These are phyloP conservation scores for Solanum rostratum DNA, from an alignment of 257 asterid species.

Conservation along the genomic window DNA sequence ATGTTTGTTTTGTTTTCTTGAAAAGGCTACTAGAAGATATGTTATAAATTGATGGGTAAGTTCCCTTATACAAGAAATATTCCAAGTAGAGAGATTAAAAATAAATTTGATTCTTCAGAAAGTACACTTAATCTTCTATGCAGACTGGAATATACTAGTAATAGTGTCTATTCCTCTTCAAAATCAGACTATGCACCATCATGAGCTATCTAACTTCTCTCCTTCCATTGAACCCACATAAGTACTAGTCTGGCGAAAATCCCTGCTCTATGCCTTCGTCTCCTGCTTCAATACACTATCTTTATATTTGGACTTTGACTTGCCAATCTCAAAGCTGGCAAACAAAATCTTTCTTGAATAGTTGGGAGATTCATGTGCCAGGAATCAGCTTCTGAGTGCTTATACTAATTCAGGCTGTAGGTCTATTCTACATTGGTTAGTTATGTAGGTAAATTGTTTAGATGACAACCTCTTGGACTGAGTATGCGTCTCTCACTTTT, in stretches of 20 bases:
- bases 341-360: neutral
- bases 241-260: neutral
- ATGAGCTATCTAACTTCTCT: neutral
- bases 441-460: neutral
- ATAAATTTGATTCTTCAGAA: neutral
- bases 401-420: neutral
- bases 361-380: neutral
- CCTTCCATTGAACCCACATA: neutral
- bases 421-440: neutral
- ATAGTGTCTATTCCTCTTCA: neutral
- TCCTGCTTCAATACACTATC: neutral
- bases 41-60: neutral
- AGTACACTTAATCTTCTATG: neutral
- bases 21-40: neutral
- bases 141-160: neutral
- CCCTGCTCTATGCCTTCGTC: neutral
- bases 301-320: neutral
- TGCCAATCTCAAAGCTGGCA: neutral
- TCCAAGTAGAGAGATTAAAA: neutral
- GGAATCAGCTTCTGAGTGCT: neutral
- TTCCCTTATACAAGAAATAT: neutral
- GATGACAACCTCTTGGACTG: neutral
- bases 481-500: neutral
- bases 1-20: neutral
- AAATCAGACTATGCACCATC: neutral